Evolutionary conservation across 78 protist species (phyloP), one percentile per base, ranked within the genome.

Genomic region (Monocercomonoides exilis): DNA sequence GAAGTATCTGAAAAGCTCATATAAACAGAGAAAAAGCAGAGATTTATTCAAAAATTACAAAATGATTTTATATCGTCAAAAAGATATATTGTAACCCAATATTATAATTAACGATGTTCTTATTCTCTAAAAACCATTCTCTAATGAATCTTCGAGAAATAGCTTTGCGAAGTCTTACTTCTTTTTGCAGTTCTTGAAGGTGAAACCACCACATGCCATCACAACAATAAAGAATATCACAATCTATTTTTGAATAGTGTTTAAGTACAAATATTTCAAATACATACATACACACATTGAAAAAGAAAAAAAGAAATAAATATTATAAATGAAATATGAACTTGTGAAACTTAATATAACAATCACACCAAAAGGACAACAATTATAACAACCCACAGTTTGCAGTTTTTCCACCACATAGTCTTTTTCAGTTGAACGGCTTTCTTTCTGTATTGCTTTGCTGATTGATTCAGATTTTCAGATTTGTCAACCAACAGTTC

Each of bases 361-460:
- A 54, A 21, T 29, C 70, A 54, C 82, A 79, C 82, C 45, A 79
- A 4, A 21, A 21, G 6, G 45, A 79, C 82, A 32, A 79, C 43
- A 6, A 79, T 41, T 29, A 79, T 6, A 41, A 79, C 21, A 29
- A 79, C 21, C 82, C 82, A 79, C 43, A 94, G 44, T 90, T 94
- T 95, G 70, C 84, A 87, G 89, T 95, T 95, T 91, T 94, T 92
- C 95, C 95, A 94, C 97, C 97, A 94, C 98, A 96, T 96, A 0
- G 89, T 84, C 33, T 93, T 90, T 90, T 95, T 95, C 79, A 96
- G 93, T 84, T 88, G 89, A 41, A 91, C 88, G 70, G 91, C 42
- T 43, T 90, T 89, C 90, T 94, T 94, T 90, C 92, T 93, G 93
- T 94, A 96, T 87, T 88, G 77, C 85, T 90, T 84, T 1, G 96